Evolutionary conservation across 768 basidiomycete species (phyloP), one percentile per base, ranked within the genome.

Genomic region (Xerocomellus intermedius): DNA sequence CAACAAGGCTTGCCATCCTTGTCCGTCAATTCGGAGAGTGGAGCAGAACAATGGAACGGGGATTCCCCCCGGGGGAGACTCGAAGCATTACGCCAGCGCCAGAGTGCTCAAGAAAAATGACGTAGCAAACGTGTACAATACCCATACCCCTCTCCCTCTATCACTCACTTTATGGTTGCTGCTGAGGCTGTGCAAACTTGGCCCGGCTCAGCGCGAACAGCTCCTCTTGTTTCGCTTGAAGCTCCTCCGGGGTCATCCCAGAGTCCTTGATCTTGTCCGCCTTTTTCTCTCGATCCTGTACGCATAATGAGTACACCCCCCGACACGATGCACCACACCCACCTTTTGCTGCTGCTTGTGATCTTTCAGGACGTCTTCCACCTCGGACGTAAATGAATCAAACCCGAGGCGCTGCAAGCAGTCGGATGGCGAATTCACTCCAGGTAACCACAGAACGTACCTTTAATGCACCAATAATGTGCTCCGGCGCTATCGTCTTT

Each of bases 401-500:
- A 97, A 98, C 21, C 95, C 97, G 21, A 98, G 83, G 37, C 87
- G 84, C 94, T 98, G 59, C 43, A 33, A 47, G 50, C 65, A 41
- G 53, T 63, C 43, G 44, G 58, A 43, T 17, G 30, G 14, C 50
- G 26, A 54, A 32, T 35, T 28, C 30, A 41, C 17, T 22, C 21
- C 2, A 32, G 30, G 30, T 44, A 30, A 21, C 28, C 10, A 1
- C 39, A 32, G 21, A 24, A 72, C 79, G 48, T 53, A 91, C 95
- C 77, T 93, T 93, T 52, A 99, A 77, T 6, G 97, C 97, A 22
- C 81, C 77, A 30, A 98, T 88, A 42, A 98, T 94, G 68, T 99
- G 97, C 64, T 99, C 97, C 2, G 97, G 97, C 5, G 94, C 90
- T 64, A 99, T 98, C 1, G 97, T 99, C 78, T 99, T 99, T 78